Conservation (phyloP, 441 rosid species). For the Kokia cookei region DNA sequence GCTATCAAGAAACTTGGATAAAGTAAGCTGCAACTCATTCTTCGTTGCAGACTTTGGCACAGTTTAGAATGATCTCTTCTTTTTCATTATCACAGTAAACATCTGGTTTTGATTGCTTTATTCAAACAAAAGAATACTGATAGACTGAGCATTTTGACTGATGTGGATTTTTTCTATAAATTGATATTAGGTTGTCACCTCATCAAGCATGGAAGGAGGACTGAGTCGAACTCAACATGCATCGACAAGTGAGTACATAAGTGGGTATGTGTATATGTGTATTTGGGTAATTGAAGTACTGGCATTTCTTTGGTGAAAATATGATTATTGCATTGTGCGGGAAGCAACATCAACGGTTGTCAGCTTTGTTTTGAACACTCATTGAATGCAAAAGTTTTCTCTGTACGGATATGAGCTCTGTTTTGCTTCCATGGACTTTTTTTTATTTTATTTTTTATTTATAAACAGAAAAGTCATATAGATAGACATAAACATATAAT, state of each 20-base stretch:
- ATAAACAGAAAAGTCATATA: not conserved
- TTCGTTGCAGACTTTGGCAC: not conserved
- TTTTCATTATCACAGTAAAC: not conserved
- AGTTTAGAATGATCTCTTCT: not conserved
- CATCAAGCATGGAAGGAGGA: not conserved
- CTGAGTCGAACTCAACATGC: not conserved
- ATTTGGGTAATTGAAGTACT: not conserved
- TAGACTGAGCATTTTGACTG: not conserved
- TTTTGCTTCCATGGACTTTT: not conserved
- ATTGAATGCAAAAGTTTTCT: not conserved
- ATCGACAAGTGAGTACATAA: not conserved
- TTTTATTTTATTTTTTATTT: not conserved
- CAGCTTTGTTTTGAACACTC: constrained; percentile 1
- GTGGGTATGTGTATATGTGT: not conserved
- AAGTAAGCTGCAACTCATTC: not conserved
- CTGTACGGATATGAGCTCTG: not conserved
- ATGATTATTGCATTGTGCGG: not conserved
- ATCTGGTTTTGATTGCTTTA: not conserved
- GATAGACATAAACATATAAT: not conserved
- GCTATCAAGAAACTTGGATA: not conserved
- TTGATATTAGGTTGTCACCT: not conserved
- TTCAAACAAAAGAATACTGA: too few species aligned
- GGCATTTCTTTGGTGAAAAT: not conserved
- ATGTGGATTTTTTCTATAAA: not conserved
- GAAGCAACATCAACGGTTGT: not conserved